Percentiles rank a stretch among this genome's conserved stretches.
phyloP scores from a whole-genome alignment of 371 early-diverging fungal genomes.

The Gilbertella persicaria region DNA sequence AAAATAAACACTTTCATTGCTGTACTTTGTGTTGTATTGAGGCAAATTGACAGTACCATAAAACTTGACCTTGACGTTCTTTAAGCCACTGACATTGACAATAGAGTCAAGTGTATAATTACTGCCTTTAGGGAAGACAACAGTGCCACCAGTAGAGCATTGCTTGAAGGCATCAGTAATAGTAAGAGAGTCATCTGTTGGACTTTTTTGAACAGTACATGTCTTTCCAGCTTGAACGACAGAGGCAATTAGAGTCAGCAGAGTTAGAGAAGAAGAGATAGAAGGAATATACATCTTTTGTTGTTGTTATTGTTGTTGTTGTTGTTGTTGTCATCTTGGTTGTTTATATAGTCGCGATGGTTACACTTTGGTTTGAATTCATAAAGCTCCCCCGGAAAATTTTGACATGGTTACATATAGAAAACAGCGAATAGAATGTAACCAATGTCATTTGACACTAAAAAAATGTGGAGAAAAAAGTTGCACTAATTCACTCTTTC shows the following conservation, averaged over 20 bases:
- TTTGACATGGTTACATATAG: too few relatives aligned
- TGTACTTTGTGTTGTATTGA: constrained; percentile 22
- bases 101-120: constrained; percentile 28
- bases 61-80: constrained; percentile 34
- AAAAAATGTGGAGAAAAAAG: too few relatives aligned
- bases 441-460: too few relatives aligned
- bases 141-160: constrained; percentile 34
- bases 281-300: neutral
- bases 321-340: neutral
- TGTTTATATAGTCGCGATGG: neutral
- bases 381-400: neutral
- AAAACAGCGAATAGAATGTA: too few relatives aligned
- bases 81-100: constrained; percentile 17
- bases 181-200: constrained; percentile 24
- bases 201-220: constrained; percentile 17
- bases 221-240: constrained; percentile 16
- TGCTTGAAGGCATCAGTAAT: constrained; percentile 30
- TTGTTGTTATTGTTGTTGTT: neutral
- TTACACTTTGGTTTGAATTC: neutral
- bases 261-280: neutral
- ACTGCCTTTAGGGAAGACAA: constrained; percentile 28
- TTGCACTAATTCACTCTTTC: too few relatives aligned
- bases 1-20: constrained; percentile 28
- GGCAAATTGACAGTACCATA: constrained; percentile 31
- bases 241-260: neutral